Conservation (phyloP, 805 yeast genomes). For the Candida adriatica region DNA sequence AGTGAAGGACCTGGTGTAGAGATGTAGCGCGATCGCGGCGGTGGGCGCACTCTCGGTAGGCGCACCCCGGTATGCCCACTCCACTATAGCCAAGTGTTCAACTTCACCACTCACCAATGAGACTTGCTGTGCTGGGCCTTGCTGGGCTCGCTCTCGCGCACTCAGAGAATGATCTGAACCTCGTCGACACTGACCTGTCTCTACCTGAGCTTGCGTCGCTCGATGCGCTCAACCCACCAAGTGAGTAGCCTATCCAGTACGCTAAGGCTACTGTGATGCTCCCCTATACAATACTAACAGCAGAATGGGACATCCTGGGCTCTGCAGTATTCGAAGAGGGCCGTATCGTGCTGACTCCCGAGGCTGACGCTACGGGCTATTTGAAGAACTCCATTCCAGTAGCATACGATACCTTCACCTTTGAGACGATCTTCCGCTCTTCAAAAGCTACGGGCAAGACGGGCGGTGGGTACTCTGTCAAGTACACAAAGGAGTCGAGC, state of each 20-base stretch:
- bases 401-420: conserved; percentile 39
- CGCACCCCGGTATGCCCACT: too few species aligned
- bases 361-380: conserved; percentile 32
- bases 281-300: too few species aligned
- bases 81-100: too few species aligned
- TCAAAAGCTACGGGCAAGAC: conserved; percentile 43
- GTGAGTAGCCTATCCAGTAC: conserved; percentile 9
- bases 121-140: not conserved
- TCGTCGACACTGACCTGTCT: conserved; percentile 26
- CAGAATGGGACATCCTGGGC: conserved; percentile 35
- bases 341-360: conserved; percentile 45
- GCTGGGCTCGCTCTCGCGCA: conserved; percentile 12
- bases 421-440: conserved; percentile 59
- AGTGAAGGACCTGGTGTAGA: too few species aligned
- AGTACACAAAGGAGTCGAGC: conserved; percentile 22
- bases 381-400: conserved; percentile 35
- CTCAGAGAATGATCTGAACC: conserved; percentile 17
- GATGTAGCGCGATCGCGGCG: too few species aligned
- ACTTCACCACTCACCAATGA: not conserved
- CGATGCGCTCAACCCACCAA: conserved; percentile 18
- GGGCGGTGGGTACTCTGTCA: conserved; percentile 49
- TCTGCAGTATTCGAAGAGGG: conserved; percentile 41
- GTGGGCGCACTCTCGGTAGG: too few species aligned
- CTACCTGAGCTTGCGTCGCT: conserved; percentile 32
- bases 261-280: too few species aligned